Conservation (phyloP, 495 filamentous ascomycete species). For the Penicillium lagena region DNA sequence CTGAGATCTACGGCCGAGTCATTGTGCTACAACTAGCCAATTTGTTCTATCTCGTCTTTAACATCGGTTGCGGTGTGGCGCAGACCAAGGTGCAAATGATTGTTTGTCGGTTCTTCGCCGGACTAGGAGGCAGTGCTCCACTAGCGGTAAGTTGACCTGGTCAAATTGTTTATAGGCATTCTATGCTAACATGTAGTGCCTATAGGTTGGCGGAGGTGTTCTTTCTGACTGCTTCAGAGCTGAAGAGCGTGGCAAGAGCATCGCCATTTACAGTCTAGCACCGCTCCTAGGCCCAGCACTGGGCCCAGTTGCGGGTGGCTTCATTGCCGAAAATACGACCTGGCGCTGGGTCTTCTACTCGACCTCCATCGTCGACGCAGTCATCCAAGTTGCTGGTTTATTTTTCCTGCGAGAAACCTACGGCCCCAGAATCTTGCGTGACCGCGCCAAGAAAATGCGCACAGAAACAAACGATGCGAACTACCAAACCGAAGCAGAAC, state of each 20-base stretch:
- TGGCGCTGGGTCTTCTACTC: constrained; percentile 70
- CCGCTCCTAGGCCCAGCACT: constrained; percentile 63
- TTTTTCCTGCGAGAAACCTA: constrained; percentile 70
- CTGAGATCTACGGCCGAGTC: constrained; percentile 67
- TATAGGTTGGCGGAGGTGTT: constrained; percentile 51
- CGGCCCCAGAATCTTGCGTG: constrained; percentile 51
- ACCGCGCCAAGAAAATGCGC: constrained; percentile 50
- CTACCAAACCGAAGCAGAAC: constrained; percentile 60
- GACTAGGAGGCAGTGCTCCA: constrained; percentile 51
- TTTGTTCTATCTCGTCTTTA: constrained; percentile 58
- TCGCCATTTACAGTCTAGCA: constrained; percentile 57
- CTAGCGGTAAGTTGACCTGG: constrained; percentile 31
- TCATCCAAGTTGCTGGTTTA: constrained; percentile 57
- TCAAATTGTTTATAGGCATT: background rate
- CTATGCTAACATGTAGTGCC: background rate
- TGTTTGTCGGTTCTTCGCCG: constrained; percentile 50
- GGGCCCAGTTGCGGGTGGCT: constrained; percentile 57
- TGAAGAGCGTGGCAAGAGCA: constrained; percentile 58
- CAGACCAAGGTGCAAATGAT: constrained; percentile 48
- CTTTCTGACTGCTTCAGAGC: constrained; percentile 56
- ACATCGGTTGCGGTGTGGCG: constrained; percentile 47
- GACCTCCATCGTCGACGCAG: constrained; percentile 53
- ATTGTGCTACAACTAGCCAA: constrained; percentile 57
- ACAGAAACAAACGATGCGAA: constrained; percentile 57
- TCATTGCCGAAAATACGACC: constrained; percentile 60